Evolutionary conservation across 2,329 filamentous ascomycete genomes (phyloP).

Genomic region (Massarina eburnea): DNA sequence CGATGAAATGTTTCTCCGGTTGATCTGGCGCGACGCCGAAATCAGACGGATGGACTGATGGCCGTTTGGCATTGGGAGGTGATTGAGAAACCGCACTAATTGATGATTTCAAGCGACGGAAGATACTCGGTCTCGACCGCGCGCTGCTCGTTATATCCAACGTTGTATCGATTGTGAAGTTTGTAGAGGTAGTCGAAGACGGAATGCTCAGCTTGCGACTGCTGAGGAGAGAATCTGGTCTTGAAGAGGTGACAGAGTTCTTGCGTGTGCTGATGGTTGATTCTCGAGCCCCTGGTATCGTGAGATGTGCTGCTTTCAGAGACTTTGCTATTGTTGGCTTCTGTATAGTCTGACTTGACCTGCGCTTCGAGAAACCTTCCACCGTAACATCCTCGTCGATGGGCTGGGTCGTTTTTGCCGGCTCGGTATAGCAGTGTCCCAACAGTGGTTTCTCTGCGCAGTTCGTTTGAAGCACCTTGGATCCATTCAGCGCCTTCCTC

Average conservation of each 20-base stretch:
- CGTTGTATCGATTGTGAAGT: constrained; percentile 10
- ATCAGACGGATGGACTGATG: constrained; percentile 11
- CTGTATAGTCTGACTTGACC: too few species aligned
- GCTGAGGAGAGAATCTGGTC: constrained; percentile 1
- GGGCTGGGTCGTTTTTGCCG: too few species aligned
- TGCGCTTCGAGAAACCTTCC: too few species aligned
- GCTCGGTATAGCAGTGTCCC: too few species aligned
- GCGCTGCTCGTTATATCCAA: background rate
- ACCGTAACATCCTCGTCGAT: too few species aligned
- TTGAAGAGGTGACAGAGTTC: constrained; percentile 4
- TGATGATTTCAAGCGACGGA: constrained; percentile 18
- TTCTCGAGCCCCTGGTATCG: background rate
- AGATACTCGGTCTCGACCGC: constrained; percentile 12
- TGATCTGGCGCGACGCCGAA: constrained; percentile 18
- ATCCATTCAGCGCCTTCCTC: too few species aligned
- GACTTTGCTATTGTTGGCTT: too few species aligned
- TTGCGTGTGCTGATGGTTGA: background rate
- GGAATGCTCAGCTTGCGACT: constrained; percentile 4
- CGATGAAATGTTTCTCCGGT: constrained; percentile 29
- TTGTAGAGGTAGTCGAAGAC: constrained; percentile 12
- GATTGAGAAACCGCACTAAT: constrained; percentile 9
- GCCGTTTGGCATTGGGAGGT: background rate
- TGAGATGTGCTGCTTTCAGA: too few species aligned
- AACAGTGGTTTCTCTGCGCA: too few species aligned
- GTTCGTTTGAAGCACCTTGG: too few species aligned